Evolutionary conservation across 805 yeast species (phyloP), one percentile per base, ranked within the genome.

Genomic region (Saccharomyces paradoxus): DNA sequence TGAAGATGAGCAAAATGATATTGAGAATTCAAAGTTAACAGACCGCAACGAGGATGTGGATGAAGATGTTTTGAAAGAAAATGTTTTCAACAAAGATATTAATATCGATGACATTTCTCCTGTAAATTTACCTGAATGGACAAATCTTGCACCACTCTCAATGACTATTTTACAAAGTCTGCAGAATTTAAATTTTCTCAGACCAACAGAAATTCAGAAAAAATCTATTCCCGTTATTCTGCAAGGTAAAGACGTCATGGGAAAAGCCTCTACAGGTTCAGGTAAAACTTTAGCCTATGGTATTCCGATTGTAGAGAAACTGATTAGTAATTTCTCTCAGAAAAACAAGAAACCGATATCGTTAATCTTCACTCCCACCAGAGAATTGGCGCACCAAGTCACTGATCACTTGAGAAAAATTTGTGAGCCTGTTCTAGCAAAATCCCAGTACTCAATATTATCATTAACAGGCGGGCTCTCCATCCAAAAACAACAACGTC

Each of bases 271-370:
- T 10, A 94, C 99, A 0, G 99, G 99, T 68, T 88, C 96, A 1
- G 99, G 99, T 77, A 94, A 94, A 68, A 94, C 99, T 0, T 74
- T 91, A 55, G 99, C 99, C 0, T 94, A 89, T 69, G 97, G 97
- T 49, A 81, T 94, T 28, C 97, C 99, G 9, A 84, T 95, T 29
- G 69, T 94, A 56, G 96, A 92, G 65, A 80, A 77, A 56, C 79
- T 81, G 55, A 55, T 65, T 9, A 61, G 56, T 50, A 50, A 54
- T 8, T 49, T 47, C 1, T 53, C 56, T 27, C 55, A 59, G 21
- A 57, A 60, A 21, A 54, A 57, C 13, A 61, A 65, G 3, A 67
- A 64, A 24, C 91, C 96, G 3, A 73, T 82, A 4, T 98, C 90
- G 4, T 74, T 94, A 12, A 80, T 94, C 29, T 87, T 94, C 65